Evolutionary conservation across 495 filamentous ascomycete species (phyloP).

Genomic region (Neurospora terricola): DNA sequence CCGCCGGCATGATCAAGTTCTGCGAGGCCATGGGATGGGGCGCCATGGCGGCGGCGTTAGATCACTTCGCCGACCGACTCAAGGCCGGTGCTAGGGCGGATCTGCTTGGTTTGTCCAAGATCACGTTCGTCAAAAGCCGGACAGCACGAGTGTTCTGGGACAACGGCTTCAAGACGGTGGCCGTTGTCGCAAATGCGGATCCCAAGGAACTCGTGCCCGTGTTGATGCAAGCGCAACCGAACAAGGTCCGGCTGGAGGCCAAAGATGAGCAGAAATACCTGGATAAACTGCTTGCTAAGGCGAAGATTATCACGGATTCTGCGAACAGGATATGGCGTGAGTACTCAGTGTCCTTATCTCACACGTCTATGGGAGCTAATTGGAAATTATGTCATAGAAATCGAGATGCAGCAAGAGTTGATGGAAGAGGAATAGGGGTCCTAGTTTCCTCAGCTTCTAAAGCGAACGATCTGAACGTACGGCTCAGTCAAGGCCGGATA

Average conservation of each 20-base stretch:
- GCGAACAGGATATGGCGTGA: constrained; percentile 68
- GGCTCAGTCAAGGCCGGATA: background rate
- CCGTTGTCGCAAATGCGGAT: constrained; percentile 56
- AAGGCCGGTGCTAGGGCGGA: constrained; percentile 67
- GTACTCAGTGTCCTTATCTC: constrained; percentile 10
- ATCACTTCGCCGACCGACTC: constrained; percentile 67
- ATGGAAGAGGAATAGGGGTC: constrained; percentile 27
- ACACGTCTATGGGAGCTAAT: constrained; percentile 11
- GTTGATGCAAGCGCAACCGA: constrained; percentile 59
- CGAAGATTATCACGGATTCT: constrained; percentile 56
- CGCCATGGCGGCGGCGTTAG: constrained; percentile 61
- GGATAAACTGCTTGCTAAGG: constrained; percentile 55
- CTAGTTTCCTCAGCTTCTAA: background rate
- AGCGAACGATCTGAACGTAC: too few relatives aligned
- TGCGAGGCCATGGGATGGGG: constrained; percentile 69
- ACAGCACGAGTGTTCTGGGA: constrained; percentile 71
- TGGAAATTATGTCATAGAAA: constrained; percentile 19
- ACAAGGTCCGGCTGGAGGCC: constrained; percentile 47
- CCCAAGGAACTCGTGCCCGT: constrained; percentile 59
- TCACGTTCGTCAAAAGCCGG: constrained; percentile 69
- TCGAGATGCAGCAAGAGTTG: constrained; percentile 34
- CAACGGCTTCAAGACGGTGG: constrained; percentile 61
- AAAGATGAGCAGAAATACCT: constrained; percentile 53
- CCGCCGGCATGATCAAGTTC: constrained; percentile 66
- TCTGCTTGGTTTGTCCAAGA: constrained; percentile 60